Evolutionary conservation across 2,329 filamentous ascomycete genomes (phyloP), one percentile per base, ranked within the genome.

Genomic region (Fusarium newnesense): DNA sequence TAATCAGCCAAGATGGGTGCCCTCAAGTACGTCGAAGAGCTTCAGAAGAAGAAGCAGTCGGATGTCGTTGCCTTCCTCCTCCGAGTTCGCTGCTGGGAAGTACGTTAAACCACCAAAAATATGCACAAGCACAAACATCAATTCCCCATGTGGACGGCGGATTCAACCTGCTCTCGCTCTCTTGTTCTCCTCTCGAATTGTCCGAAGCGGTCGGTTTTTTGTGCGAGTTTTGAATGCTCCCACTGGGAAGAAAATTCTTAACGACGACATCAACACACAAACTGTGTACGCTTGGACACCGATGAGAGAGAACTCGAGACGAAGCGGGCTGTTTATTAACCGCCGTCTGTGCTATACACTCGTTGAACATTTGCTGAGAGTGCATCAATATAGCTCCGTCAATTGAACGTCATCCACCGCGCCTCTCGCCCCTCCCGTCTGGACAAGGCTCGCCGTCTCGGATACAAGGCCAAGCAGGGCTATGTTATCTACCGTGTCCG

Each of bases 31-130:
- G 94, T 99, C 89, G 97, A 99, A 92, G 96, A 99, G 92, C 93
- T 99, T 90, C 95, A 98, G 88, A 98, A 99, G 95, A 98, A 97
- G 94, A 99, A 99, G 95, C 96, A 99, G 93, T 97, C 94, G 87
- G 96, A 99, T 92, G 93, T 99, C 85, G 94, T 98, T 90, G 95
- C 95, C 90, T 99, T 99, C 92, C 93, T 99, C 89, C 94, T 98
- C 88, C 96, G 95, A 87, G 95, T 97, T 85, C 95, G 96, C 89
- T 99, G 96, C 95, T 99, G 96, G 96, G 96, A 99, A 94, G 96
- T 96, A 90, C 89, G 91, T 90, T 90, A 81, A 89, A 70, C 67
- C 60, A 70, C 66, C 64, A 57, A 63, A 44, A 83, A 80, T 79
- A 77, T 56, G 62, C 52, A 67, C 47, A 68, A 60, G 47, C 42